phyloP scores from a whole-genome alignment of 805 yeast genomes.

The Sungouiella blattae region DNA sequence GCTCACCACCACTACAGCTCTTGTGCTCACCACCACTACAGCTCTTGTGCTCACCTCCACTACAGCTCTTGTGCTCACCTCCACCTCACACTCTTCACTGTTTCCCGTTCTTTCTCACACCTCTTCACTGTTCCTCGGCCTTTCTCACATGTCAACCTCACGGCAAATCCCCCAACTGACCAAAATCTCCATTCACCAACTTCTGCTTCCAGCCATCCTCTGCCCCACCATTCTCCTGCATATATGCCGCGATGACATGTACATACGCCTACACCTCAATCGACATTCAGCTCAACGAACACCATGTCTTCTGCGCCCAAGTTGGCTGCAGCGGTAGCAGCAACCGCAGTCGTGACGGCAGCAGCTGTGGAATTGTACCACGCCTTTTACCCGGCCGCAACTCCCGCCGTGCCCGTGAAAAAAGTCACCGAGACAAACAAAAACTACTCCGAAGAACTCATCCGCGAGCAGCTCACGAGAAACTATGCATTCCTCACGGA shows the following conservation, averaged over 20 bases:
- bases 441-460: slow-evolving; percentile 56
- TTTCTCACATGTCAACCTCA: no score
- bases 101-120: no score
- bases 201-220: no score
- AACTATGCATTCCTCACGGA: slow-evolving; percentile 90
- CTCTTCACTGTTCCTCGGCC: no score
- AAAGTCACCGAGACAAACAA: background rate
- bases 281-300: background rate
- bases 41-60: no score
- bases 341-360: slow-evolving; percentile 11
- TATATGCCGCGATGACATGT: slow-evolving; percentile 1
- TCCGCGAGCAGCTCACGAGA: slow-evolving; percentile 88
- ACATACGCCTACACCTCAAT: background rate
- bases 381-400: slow-evolving; percentile 1
- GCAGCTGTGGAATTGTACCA: slow-evolving; percentile 7
- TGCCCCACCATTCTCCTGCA: background rate
- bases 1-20: no score
- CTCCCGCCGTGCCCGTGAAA: background rate
- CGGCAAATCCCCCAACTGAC: no score
- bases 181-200: no score
- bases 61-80: no score
- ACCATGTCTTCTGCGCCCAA: slow-evolving; percentile 7
- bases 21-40: no score
- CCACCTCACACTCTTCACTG: no score
- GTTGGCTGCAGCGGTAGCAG: slow-evolving; percentile 9